Conservation (phyloP, 192 early-diverging fungal species). For the Gorgonomyces haynaldii region DNA sequence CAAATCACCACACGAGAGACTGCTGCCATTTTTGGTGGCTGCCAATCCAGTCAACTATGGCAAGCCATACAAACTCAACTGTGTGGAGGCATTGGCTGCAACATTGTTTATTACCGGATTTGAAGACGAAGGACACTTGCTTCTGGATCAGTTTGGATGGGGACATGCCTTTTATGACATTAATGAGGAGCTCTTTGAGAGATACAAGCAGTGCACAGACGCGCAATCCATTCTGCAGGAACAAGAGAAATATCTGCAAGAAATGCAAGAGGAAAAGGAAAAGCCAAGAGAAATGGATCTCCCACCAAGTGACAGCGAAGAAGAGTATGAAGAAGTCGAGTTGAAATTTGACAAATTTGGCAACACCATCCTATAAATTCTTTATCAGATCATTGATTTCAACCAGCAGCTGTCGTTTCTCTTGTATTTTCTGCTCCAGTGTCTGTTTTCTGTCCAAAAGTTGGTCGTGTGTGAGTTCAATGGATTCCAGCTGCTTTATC, state of each 20-base stretch:
- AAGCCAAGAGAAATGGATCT: neutral
- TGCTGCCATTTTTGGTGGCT: constrained; percentile 90
- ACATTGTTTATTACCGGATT: constrained; percentile 80
- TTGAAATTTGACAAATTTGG: constrained; percentile 21
- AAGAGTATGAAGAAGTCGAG: constrained; percentile 8
- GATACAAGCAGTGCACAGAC: constrained; percentile 65
- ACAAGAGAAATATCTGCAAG: constrained; percentile 71
- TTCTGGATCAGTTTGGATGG: constrained; percentile 88
- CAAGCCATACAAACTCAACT: constrained; percentile 89
- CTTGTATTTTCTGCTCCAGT: too few species aligned
- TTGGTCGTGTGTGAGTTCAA: too few species aligned
- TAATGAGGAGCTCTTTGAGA: constrained; percentile 65
- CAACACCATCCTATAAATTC: constrained; percentile 16
- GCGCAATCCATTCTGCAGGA: constrained; percentile 58
- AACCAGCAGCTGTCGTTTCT: too few species aligned
- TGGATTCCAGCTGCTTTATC: too few species aligned
- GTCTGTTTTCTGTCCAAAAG: too few species aligned
- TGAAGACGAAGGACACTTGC: constrained; percentile 54
- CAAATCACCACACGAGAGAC: constrained; percentile 67
- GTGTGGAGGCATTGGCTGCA: constrained; percentile 93
- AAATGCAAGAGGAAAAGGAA: constrained; percentile 37
- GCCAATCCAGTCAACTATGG: constrained; percentile 98
- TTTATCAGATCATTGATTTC: too few species aligned
- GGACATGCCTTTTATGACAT: constrained; percentile 86
- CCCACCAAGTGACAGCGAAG: constrained; percentile 5